Base-by-base conservation (phyloP, 2,329 filamentous ascomycete species). In the Claviceps purpurea region DNA sequence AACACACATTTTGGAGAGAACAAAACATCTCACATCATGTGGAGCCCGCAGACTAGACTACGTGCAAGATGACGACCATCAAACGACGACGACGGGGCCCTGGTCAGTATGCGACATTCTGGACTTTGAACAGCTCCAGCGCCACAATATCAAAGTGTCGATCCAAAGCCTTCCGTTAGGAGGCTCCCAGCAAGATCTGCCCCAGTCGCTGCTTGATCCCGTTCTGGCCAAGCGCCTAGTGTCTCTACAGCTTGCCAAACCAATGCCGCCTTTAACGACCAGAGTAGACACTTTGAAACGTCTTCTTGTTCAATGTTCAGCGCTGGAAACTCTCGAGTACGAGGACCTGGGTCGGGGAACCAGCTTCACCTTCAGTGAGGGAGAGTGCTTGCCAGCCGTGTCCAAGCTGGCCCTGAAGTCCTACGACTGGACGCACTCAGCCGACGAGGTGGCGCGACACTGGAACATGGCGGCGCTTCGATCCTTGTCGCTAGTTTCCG, bases 361-460 rank as follows among this genome's bases (percentile, higher is more conserved):
- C 14, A 68, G 62, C 45, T 75, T 77, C 56, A 54, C 54, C 2
- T 75, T 77, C 37, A 41, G 50, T 0, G 55, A 54, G 0, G 61
- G 58, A 18, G 73, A 76, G 51, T 64, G 69, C 11, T 59, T 77
- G 24, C 73, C 74, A 1, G 60, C 73, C 0, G 58, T 77, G 5
- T 58, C 57, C 20, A 65, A 71, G 7, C 61, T 77, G 3, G 61
- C 59, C 1, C 60, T 77, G 40, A 67, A 66, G 48, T 74, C 70
- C 1, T 77, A 77, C 55, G 70, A 76, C 61, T 76, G 74, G 74
- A 61, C 66, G 10, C 74, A 77, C 55, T 61, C 60, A 1, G 47
- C 57, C 0, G 60, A 65, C 2, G 67, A 68, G 4, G 71, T 73
- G 5, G 56, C 52, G 1, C 56, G 54, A 18, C 71, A 76, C 52